These are phyloP conservation scores for Murraya paniculata DNA, from an alignment of 345 rosid genomes.

Conservation along the genomic window DNA sequence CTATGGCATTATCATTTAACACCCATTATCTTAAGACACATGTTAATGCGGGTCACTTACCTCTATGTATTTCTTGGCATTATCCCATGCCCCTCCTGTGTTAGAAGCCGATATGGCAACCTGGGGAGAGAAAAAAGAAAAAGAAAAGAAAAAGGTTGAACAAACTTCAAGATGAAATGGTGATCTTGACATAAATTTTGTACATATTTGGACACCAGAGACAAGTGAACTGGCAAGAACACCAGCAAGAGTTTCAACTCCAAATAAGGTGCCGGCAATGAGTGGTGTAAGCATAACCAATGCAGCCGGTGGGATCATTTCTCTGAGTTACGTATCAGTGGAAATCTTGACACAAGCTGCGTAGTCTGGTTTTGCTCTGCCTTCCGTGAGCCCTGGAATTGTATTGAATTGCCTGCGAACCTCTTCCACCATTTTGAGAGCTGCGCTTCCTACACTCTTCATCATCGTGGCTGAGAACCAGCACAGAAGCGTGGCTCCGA, in stretches of 20 bases:
- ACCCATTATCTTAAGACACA: too few relatives aligned
- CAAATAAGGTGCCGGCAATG: conserved; percentile 54
- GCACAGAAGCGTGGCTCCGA: conserved; percentile 79
- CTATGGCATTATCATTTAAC: too few relatives aligned
- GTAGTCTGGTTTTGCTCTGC: conserved; percentile 57
- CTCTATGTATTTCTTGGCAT: conserved; percentile 76
- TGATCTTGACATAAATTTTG: not conserved
- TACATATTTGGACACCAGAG: conserved; percentile 58
- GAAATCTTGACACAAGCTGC: conserved; percentile 75
- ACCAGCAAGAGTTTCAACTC: conserved; percentile 68
- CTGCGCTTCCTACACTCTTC: conserved; percentile 77
- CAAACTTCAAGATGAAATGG: not conserved
- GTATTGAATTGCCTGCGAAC: conserved; percentile 70
- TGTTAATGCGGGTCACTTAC: conserved; percentile 10
- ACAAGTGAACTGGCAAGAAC: conserved; percentile 74
- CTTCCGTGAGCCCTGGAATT: conserved; percentile 75
- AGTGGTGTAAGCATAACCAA: conserved; percentile 70
- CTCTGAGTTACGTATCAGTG: conserved; percentile 57
- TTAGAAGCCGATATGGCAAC: conserved; percentile 76
- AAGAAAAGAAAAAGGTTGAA: not conserved
- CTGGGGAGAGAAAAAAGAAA: conserved; percentile 11
- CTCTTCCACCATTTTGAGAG: conserved; percentile 76
- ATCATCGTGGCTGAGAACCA: conserved; percentile 79
- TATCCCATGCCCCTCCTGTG: conserved; percentile 77
- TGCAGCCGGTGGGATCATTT: conserved; percentile 79